Base-by-base conservation (phyloP, 2,329 filamentous ascomycete genomes). In the Sporothrix curviconia region DNA sequence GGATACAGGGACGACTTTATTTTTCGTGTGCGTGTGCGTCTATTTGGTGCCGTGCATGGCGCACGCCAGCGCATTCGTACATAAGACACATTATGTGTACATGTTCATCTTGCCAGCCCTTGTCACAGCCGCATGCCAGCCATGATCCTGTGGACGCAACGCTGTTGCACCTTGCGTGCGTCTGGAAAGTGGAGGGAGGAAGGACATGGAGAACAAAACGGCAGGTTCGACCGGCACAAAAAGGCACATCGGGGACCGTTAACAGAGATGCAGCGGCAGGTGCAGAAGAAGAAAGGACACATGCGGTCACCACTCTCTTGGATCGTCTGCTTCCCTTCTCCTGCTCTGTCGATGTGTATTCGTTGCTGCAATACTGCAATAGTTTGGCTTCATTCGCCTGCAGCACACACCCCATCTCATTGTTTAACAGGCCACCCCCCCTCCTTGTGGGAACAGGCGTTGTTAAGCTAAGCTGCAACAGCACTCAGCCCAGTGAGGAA, bases 401-500 rank as follows among this genome's bases (percentile, higher is more conserved):
- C 37, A n/a, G 43, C 40, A 14, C 25, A 14, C 40, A 42, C 40
- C 15, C 40, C 40, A 17, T 46, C 15, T 15, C 2, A 15, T 7
- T 30, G 43, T 30, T 15, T 14, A 6, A 28, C 30, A n/a, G 7
- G 30, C 49, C 25, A 32, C 34, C 34, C 28, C 12, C 14, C 22
- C 25, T 24, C 9, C 25, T 17, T 43, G 30, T 11, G 7, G 6
- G 9, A 39, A 36, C 12, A 34, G 19, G 30, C 47, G 24, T 28
- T 7, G 7, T 7, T 40, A 30, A 39, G 14, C 40, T 43, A 37
- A 42, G 51, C 52, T 19, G 30, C 42, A 44, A 24, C 37, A 46
- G n/a, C 12, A 37, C 42, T 55, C 52, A 55, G 52, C 52, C 42
- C 52, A 47, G 40, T 25, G 42, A 54, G 39, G 42, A 51, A 34